Conservation (phyloP, 371 early-diverging fungal species). For the Syncephalis fuscata region DNA sequence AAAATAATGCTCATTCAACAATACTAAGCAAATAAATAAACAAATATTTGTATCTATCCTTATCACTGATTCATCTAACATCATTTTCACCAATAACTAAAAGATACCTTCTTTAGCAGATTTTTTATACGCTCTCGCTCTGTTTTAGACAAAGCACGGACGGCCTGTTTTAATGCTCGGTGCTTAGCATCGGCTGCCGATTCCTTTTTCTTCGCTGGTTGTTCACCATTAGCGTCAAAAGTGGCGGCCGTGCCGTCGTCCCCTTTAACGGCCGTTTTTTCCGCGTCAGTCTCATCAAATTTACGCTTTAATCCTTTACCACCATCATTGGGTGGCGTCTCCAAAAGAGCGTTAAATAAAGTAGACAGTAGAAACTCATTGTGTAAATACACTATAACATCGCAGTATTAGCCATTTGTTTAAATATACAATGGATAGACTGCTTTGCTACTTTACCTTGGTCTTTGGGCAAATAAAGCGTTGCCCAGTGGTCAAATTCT, state of each 20-base stretch:
- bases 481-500: slow-evolving; percentile 65
- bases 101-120: slow-evolving; percentile 23
- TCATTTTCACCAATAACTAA: slow-evolving; percentile 16
- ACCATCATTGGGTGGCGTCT: slow-evolving; percentile 49
- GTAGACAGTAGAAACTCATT: slow-evolving; percentile 66
- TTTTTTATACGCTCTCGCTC: slow-evolving; percentile 49
- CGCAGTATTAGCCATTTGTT: neutral
- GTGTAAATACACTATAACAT: slow-evolving; percentile 16
- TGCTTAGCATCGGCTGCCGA: slow-evolving; percentile 23
- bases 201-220: slow-evolving; percentile 21
- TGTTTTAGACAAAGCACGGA: slow-evolving; percentile 49
- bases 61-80: slow-evolving; percentile 5
- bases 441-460: slow-evolving; percentile 19
- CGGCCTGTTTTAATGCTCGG: slow-evolving; percentile 36
- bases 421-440: neutral
- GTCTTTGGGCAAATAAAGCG: slow-evolving; percentile 39
- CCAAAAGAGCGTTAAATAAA: slow-evolving; percentile 55
- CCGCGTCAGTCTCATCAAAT: slow-evolving; percentile 23
- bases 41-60: neutral
- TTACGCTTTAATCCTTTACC: slow-evolving; percentile 29
- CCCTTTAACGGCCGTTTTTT: neutral
- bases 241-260: neutral
- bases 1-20: too few species aligned
- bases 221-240: slow-evolving; percentile 32
- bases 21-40: too few species aligned